phyloP scores from a whole-genome alignment of 2,329 filamentous ascomycete genomes.

The Epichloe sibirici region DNA sequence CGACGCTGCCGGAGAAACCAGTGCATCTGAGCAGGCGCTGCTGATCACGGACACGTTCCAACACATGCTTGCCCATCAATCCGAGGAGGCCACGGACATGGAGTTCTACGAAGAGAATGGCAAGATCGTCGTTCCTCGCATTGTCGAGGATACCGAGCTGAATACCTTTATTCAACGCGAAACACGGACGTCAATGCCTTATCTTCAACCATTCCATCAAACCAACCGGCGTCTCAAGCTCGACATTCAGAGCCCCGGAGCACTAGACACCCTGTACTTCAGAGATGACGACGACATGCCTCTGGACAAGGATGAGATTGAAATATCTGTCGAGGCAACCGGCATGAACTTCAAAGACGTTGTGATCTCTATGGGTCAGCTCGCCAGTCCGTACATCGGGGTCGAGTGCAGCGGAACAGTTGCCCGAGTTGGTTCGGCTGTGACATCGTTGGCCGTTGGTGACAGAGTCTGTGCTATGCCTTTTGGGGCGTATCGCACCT shows the following conservation, averaged over 20 bases:
- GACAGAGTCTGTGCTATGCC: constrained; percentile 56
- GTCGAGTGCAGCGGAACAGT: constrained; percentile 29
- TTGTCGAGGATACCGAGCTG: constrained; percentile 15
- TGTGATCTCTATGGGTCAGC: constrained; percentile 29
- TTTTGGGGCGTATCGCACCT: constrained; percentile 21
- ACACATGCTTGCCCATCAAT: background rate
- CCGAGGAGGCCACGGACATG: constrained; percentile 12
- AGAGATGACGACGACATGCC: constrained; percentile 20
- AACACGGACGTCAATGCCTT: constrained; percentile 15
- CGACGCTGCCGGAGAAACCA: constrained; percentile 18
- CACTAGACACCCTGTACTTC: constrained; percentile 28
- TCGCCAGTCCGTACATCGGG: constrained; percentile 21
- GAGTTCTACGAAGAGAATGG: constrained; percentile 19
- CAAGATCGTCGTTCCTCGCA: constrained; percentile 16
- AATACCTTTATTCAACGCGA: constrained; percentile 16
- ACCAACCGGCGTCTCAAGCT: constrained; percentile 21
- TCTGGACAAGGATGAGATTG: constrained; percentile 24
- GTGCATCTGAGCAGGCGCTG: background rate
- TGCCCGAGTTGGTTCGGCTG: constrained; percentile 42
- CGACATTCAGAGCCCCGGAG: constrained; percentile 26
- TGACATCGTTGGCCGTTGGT: constrained; percentile 50
- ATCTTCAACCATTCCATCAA: constrained; percentile 26
- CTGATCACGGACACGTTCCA: background rate
- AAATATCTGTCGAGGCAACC: constrained; percentile 30
- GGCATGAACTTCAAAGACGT: constrained; percentile 36